Evolutionary conservation across 306 rosid species (phyloP), one percentile per base, ranked within the genome.

Genomic region (Abrus pulchellus): DNA sequence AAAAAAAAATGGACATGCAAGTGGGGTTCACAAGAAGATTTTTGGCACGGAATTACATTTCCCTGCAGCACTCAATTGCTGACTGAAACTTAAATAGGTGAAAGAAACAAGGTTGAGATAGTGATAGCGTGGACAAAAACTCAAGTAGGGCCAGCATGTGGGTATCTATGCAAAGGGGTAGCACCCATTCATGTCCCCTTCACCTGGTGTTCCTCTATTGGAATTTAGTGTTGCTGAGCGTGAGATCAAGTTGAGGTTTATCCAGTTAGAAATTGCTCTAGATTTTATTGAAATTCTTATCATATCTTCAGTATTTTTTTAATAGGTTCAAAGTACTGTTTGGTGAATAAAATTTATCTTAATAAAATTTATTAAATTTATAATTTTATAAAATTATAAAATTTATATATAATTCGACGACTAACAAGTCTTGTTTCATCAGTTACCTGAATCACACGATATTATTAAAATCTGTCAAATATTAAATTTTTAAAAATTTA

Each of bases 111-210:
- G 48, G 14, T 28, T 7, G 66, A 74, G 74, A 60, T 36, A 73
- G 47, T 61, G 62, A 77, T 43, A 6, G 41, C 29, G 43, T 69
- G 57, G 75, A 70, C 74, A 34, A 64, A 61, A 78, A 41, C 79
- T 74, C 78, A 79, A 68, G 81, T 74, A 79, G 78, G 84, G 27
- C n/a, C 83, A 76, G 9, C 53, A 68, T 45, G 82, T 57, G 29
- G 20, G 12, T 33, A 29, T 45, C 53, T 0, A 59, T 36, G 71
- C 20, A 20, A 69, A 79, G 14, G 27, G 83, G n/a, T 49, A 38
- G 41, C 52, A 44, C 30, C 40, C 29, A 29, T 40, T 49, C 55
- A 41, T 50, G 47, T 52, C 54, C 29, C 20, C 63, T 71, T 72
- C 73, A 50, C 36, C 20, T 62, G 53, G 43, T n/a, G 76, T 56